Conservation (phyloP, 768 basidiomycete species). For the Tremella fuciformis region DNA sequence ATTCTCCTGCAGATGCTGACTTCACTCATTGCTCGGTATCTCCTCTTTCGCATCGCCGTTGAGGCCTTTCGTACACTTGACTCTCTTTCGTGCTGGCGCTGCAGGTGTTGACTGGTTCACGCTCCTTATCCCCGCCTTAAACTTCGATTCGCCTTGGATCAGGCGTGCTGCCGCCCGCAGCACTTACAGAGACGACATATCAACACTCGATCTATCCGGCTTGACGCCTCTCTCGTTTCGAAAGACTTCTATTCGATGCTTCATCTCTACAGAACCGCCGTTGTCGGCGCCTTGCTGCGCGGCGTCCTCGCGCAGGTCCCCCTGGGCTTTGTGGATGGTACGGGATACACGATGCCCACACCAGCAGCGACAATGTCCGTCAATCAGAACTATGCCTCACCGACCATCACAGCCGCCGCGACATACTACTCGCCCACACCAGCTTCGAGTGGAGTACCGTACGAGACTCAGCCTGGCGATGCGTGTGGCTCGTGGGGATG, state of each 20-base stretch:
- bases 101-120: slow-evolving; percentile 2
- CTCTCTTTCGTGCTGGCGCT: slow-evolving; percentile 4
- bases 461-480: slow-evolving; percentile 18
- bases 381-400: not conserved
- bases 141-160: not conserved
- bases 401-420: slow-evolving; percentile 6
- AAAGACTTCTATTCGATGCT: too few relatives aligned
- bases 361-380: not conserved
- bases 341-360: not conserved
- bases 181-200: too few relatives aligned
- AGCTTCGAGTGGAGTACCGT: slow-evolving; percentile 7
- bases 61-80: too few relatives aligned
- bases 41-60: slow-evolving; percentile 1
- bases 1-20: too few relatives aligned
- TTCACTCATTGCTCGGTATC: not conserved
- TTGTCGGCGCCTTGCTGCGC: too few relatives aligned
- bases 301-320: not conserved
- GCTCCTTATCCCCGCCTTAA: slow-evolving; percentile 1
- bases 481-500: slow-evolving; percentile 32
- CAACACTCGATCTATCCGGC: too few relatives aligned
- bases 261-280: too few relatives aligned
- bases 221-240: too few relatives aligned
- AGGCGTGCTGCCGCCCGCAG: too few relatives aligned
- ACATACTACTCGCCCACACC: slow-evolving; percentile 24
- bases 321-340: slow-evolving; percentile 6